Evolutionary conservation across 2,329 filamentous ascomycete species (phyloP), one percentile per base, ranked within the genome.

Genomic region (Aspergillus alliaceus): DNA sequence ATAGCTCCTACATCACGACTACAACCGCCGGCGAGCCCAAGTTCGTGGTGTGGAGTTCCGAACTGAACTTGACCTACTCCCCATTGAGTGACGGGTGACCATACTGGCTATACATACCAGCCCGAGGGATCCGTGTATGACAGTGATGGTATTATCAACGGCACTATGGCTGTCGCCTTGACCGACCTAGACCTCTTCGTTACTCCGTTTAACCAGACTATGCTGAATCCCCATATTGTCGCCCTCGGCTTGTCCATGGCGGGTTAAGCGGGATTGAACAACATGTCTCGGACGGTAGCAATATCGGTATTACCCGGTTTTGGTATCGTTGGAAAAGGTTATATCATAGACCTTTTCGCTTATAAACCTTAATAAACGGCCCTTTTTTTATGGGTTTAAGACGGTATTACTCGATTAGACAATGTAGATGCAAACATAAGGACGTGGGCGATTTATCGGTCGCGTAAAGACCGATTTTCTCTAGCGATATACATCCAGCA

Each of bases 61-160:
- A 59, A 50, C 18, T 59, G 7, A 56, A 53, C 53, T 27, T 59
- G 20, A 59, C 54, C 5, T 59, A 57, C 51, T 54, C 57, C 5
- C 50, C 51, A 2, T 37, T 59, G 50, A 59, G 32, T 57, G 14
- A 59, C 57, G 6, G 57, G 54, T 14, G 22, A 47, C 6, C 39
- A 57, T 11, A 12, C 8, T 8, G 57, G 57, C 8, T 56, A 49
- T 27, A 56, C 53, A 12, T 39, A 31, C 11, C 57, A 56, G 37
- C 57, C 57, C 11, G 46, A 31, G 6, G 54, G 50, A 2, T 50
- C 5, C 42, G 42, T 31, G 25, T 31, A 47, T 31, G 42, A 6
- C 5, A 8, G 32, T n/a, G 52, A 54, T 39, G 39, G 29, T 6
- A 46, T 46, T 15, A 25, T 54, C 27, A 48, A 54, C 20, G 42